Conservation (phyloP, 2,329 filamentous ascomycete species). For the Leptographium lundbergii region DNA sequence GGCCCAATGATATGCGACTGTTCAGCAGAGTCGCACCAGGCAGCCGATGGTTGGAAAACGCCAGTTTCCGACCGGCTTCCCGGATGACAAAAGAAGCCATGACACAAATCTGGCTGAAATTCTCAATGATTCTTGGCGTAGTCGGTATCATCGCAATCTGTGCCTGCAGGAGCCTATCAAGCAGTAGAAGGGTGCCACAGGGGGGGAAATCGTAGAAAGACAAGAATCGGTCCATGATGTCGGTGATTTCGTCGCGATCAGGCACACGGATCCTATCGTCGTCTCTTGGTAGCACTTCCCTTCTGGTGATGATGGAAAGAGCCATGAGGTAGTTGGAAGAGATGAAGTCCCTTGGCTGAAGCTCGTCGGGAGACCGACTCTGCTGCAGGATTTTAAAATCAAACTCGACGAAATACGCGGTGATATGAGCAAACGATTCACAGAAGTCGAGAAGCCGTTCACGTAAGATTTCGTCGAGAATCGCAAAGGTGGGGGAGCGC, state of each 20-base stretch:
- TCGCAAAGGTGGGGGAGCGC: constrained; percentile 3
- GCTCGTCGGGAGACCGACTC: constrained; percentile 15
- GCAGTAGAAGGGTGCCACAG: constrained; percentile 27
- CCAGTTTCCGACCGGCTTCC: constrained; percentile 16
- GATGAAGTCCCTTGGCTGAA: constrained; percentile 25
- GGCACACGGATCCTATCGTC: constrained; percentile 17
- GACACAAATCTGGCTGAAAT: constrained; percentile 25
- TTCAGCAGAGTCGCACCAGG: constrained; percentile 3
- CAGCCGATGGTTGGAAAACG: constrained; percentile 2
- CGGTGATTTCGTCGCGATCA: constrained; percentile 18
- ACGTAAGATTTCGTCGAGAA: constrained; percentile 15
- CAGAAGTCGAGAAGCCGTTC: constrained; percentile 25
- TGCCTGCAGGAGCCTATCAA: constrained; percentile 29
- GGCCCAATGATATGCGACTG: constrained; percentile 11
- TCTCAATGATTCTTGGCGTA: constrained; percentile 34
- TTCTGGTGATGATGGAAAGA: constrained; percentile 24
- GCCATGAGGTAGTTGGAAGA: constrained; percentile 33
- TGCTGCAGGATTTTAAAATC: constrained; percentile 28
- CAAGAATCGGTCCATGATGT: constrained; percentile 33
- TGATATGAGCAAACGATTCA: constrained; percentile 31
- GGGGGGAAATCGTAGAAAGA: constrained; percentile 15
- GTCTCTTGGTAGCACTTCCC: constrained; percentile 6
- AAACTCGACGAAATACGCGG: constrained; percentile 37
- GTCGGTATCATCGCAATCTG: constrained; percentile 28
- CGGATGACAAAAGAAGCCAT: constrained; percentile 21